Base-by-base conservation (phyloP, 148 eudicot species). In the Rheum nobile region DNA sequence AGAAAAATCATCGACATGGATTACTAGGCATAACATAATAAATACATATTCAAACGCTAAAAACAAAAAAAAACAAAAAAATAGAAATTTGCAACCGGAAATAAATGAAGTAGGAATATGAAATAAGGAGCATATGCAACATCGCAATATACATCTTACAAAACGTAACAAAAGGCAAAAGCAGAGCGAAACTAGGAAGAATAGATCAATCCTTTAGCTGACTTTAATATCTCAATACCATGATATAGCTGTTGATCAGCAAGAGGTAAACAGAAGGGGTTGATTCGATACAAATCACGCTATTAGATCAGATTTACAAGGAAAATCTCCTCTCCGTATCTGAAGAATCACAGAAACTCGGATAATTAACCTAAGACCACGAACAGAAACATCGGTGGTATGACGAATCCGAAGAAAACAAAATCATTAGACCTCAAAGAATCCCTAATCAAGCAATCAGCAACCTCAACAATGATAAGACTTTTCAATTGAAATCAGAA, bases 381-480 rank as follows among this genome's bases (percentile, higher is more conserved):
- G 32, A 16, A 57, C 32, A 13, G 4, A 57, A 12, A 57, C 2
- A 1, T 54, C 67, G 32, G 26, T 57, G 3, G 8, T 57, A 11
- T 28, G 67, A 11, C 67, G 17, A 34, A 35, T 38, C 71, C 17
- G 43, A 38, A n/a, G 28, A 35, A 16, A 38, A 1, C n/a, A 71
- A 32, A 4, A 39, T n/a, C 48, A 71, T 38, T 32, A 39, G 73
- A 70, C 34, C 13, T 69, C 7, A 38, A 69, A 37, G 7, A 70
- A 39, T 6, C 72, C 72, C 72, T 21, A 70, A 24, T 8, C 72
- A 41, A 70, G 72, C 48, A 38, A 70, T 14, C 31, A 22, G 50
- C 16, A 41, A 70, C 72, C 31, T 21, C 71, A 38, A 55, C 19
- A 28, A 44, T 6, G 8, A 29, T 72, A 14, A 31, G 32, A n/a